Conservation (phyloP, 257 asterid species). For the Primulina eburnea region DNA sequence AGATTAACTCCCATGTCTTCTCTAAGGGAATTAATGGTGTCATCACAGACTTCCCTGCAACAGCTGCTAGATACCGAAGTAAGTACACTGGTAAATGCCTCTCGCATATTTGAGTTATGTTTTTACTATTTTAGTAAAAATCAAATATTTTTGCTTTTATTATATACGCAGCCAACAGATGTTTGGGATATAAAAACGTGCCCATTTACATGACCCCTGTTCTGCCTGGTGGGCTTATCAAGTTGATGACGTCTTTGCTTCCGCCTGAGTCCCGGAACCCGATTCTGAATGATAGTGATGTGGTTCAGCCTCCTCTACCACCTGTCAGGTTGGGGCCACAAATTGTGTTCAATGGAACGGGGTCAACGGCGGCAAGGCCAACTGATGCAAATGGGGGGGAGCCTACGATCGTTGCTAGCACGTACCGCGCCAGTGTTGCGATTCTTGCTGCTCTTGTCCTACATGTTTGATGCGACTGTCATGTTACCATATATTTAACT, state of each 20-base stretch:
- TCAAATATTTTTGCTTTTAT: constrained; percentile 10
- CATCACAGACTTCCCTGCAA: constrained; percentile 65
- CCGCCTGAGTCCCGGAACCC: constrained; percentile 77
- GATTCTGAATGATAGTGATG: constrained; percentile 44
- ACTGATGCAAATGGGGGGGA: constrained; percentile 39
- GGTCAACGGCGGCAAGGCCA: constrained; percentile 19
- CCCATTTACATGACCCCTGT: constrained; percentile 65
- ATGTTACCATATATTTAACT: not conserved
- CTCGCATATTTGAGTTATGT: not conserved
- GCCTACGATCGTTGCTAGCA: constrained; percentile 40
- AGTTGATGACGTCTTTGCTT: constrained; percentile 42
- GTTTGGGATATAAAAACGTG: constrained; percentile 40
- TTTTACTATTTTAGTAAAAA: not conserved
- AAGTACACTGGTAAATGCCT: constrained; percentile 28
- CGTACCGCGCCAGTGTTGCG: constrained; percentile 36
- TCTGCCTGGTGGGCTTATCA: constrained; percentile 53
- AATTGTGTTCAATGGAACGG: constrained; percentile 14
- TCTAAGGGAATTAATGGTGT: constrained; percentile 46
- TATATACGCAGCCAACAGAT: constrained; percentile 57
- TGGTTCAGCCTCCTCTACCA: constrained; percentile 72
- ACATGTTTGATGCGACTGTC: constrained; percentile 13
- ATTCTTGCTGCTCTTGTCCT: constrained; percentile 40
- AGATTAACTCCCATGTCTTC: constrained; percentile 42
- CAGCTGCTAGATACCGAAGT: constrained; percentile 77
- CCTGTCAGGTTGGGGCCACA: constrained; percentile 40